Conservation (phyloP, 495 filamentous ascomycete genomes). For the Trypethelium eluteriae region DNA sequence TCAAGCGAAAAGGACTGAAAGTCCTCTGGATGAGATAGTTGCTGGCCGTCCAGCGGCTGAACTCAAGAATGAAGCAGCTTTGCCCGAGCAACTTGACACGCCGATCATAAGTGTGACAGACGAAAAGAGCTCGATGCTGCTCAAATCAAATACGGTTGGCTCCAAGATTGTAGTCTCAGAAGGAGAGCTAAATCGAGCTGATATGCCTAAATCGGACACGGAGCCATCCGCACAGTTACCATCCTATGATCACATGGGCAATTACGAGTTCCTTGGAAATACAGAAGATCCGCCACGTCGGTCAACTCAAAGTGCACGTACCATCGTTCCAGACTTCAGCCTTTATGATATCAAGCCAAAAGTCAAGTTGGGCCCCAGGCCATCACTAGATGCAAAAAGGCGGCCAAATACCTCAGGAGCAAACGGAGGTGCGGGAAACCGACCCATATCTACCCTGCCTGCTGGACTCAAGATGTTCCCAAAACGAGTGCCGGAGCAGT, state of each 20-base stretch:
- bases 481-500: conserved; percentile 13
- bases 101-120: not conserved
- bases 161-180: conserved; percentile 6
- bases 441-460: conserved; percentile 11
- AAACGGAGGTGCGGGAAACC: conserved; percentile 16
- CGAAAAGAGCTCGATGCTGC: conserved; percentile 3
- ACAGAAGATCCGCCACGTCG: not conserved
- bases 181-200: not conserved
- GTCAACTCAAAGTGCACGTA: conserved; percentile 61
- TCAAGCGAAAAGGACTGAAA: conserved; percentile 5
- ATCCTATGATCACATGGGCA: not conserved
- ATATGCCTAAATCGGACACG: not conserved
- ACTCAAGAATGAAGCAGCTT: not conserved
- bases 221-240: not conserved
- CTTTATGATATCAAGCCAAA: conserved; percentile 55
- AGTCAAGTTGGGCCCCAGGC: conserved; percentile 76
- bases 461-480: conserved; percentile 11
- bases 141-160: not conserved
- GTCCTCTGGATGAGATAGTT: not conserved
- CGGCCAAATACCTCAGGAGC: conserved; percentile 56
- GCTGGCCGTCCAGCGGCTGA: not conserved
- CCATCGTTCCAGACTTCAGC: conserved; percentile 51
- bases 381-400: conserved; percentile 60
- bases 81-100: not conserved
- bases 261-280: not conserved